Evolutionary conservation across 208 protist species (phyloP).

Genomic region (Herpetomonas muscarum): DNA sequence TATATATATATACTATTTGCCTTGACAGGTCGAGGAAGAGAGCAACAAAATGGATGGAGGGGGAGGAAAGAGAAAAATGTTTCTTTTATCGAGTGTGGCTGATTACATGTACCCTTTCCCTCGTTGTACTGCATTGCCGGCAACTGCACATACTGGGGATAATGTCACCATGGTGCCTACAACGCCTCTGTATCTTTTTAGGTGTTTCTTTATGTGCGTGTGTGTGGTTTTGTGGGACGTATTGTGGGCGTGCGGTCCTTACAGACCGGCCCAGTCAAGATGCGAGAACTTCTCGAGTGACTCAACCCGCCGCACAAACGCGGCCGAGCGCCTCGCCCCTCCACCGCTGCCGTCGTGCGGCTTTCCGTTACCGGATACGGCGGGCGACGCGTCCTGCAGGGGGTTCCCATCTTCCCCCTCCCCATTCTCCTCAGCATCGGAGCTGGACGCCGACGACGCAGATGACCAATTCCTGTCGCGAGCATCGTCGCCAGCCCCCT

Average conservation of each 20-base stretch:
- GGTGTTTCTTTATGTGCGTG: neutral
- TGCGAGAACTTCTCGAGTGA: slow-evolving; percentile 22
- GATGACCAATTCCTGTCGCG: neutral
- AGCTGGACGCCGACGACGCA: neutral
- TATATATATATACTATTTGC: no score
- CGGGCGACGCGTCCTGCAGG: no score
- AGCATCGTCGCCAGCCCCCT: neutral
- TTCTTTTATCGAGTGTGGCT: no score
- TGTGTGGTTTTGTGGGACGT: neutral
- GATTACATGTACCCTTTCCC: no score
- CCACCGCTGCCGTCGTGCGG: neutral
- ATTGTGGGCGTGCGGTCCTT: neutral
- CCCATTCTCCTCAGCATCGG: no score
- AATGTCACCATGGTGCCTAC: neutral
- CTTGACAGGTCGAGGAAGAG: no score
- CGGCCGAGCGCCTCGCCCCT: slow-evolving; percentile 2
- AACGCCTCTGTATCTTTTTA: no score
- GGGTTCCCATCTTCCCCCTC: no score
- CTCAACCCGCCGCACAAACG: slow-evolving; percentile 11
- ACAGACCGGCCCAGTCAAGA: slow-evolving; percentile 24
- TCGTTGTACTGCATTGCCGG: no score
- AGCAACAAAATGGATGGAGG: no score
- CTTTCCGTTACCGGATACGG: no score
- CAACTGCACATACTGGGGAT: neutral
- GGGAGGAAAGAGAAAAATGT: no score